Evolutionary conservation across 2,329 filamentous ascomycete species (phyloP), one percentile per base, ranked within the genome.

Genomic region (Drechslerella dactyloides): DNA sequence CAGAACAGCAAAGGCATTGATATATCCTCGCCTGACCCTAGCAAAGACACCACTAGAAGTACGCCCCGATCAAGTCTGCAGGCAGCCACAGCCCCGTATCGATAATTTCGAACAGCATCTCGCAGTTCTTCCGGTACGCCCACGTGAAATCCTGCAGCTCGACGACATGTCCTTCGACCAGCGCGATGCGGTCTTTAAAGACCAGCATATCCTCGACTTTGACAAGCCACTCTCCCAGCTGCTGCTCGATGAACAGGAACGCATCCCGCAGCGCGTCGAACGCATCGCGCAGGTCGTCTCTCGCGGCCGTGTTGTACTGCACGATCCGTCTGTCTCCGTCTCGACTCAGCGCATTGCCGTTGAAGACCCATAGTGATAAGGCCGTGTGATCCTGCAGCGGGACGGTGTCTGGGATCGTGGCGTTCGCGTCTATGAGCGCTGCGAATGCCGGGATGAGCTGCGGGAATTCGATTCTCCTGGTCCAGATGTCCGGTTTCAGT

Each of bases 331-430:
- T 55, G 3, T 19, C 11, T 2, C 33, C 21, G 21, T 60, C 50
- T 24, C n/a, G 24, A 11, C 17, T 54, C 37, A 40, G 46, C 10
- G 50, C 40, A 19, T 50, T 68, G 10, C 44, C 52, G 27, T 69
- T 69, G 44, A 51, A 69, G 0, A 62, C 19, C 57, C 57, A 69
- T 11, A 52, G 40, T 1, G 42, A 61, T 23, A 69, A 21, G 0
- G 1, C 57, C 8, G 37, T 10, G 1, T 33, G 17, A 19, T 62
- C 64, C 13, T 19, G n/a, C 23, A 62, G 17, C 7, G 57, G 52
- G 3, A 69, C 42, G 1, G n/a, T 17, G 21, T 0, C 35, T 44
- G 24, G 4, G 15, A 6, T 13, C 35, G 24, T n/a, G n/a, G n/a
- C n/a, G 11, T 51, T 52, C 19, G 54, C 46, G n/a, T 53, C 21